Evolutionary conservation across 768 basidiomycete species (phyloP).

Genomic region (Myochromella boudieri): DNA sequence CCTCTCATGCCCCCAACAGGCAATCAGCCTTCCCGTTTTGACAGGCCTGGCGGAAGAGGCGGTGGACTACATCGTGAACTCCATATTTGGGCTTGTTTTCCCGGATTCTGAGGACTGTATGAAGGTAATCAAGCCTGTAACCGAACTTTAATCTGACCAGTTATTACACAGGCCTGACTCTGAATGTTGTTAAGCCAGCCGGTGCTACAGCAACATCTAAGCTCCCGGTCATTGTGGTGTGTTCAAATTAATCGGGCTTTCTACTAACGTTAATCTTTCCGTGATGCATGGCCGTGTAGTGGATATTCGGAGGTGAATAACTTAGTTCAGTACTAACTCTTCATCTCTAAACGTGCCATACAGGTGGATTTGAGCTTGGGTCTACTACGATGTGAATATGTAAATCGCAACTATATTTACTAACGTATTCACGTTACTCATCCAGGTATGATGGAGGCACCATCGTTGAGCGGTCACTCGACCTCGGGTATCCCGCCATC

Average conservation of each 20-base stretch:
- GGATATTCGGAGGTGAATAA: constrained; percentile 46
- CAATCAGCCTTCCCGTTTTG: constrained; percentile 31
- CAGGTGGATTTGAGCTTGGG: constrained; percentile 29
- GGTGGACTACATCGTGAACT: constrained; percentile 31
- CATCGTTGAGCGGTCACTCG: constrained; percentile 44
- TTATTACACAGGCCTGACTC: constrained; percentile 39
- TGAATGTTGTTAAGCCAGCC: constrained; percentile 52
- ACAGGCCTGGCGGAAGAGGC: constrained; percentile 33
- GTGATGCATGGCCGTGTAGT: constrained; percentile 29
- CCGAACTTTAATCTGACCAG: neutral
- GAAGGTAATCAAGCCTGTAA: constrained; percentile 12
- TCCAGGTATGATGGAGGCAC: constrained; percentile 38
- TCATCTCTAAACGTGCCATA: neutral
- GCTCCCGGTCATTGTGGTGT: constrained; percentile 54
- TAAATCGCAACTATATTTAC: constrained; percentile 19
- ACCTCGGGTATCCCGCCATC: constrained; percentile 42
- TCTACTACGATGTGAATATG: constrained; percentile 34
- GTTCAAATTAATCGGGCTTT: constrained; percentile 16
- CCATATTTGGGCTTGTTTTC: constrained; percentile 26
- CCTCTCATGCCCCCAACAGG: constrained; percentile 48
- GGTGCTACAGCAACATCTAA: constrained; percentile 37
- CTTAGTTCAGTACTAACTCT: neutral
- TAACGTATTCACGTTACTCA: neutral
- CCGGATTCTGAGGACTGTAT: constrained; percentile 47
- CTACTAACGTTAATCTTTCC: neutral